Evolutionary conservation across 176 grass and related monocot genomes (phyloP), one percentile per base, ranked within the genome.

Genomic region (Miscanthus lutarioriparius): DNA sequence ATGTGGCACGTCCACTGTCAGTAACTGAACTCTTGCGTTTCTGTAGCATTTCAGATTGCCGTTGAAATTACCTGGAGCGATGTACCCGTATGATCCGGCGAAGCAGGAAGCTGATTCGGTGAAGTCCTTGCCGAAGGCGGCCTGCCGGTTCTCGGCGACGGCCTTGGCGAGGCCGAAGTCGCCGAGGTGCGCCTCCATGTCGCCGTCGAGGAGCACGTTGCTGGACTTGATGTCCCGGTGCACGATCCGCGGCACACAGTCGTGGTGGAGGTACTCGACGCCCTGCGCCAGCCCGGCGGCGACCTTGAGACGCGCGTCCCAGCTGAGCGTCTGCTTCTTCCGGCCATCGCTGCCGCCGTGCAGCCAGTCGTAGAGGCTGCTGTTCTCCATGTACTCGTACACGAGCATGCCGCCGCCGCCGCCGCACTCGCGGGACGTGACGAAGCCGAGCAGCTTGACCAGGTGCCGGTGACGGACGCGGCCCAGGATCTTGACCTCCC

Each of bases 331-430:
- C 30, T 25, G 69, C 83, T 82, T 90, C 87, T 86, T 86, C 49
- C 65, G 72, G 26, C 86, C 65, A 1, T 67, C 43, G 3, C 23
- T 19, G 20, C 20, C 83, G 73, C 20, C 35, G 77, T 98, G 96
- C 39, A 98, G 88, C 91, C 93, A 98, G 72, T 98, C 91, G 70
- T 89, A 94, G 35, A 99, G 71, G 87, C 96, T 99, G 27, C 93
- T 93, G 17, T 99, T 99, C 96, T 94, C 89, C 96, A 99, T 99
- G 91, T 74, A 96, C 71, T 99, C 93, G 74, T 99, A 99, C 10
- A 99, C 85, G 69, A 99, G 87, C 83, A 99, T 86, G 74, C 87
- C 84, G 32, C 88, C 78, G 4, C 87, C 85, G 19, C 64, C 62
- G 10, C 80, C 76, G 27, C 41, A 82, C 35, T 67, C 86, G 71